Evolutionary conservation across 495 filamentous ascomycete genomes (phyloP).

Genomic region (Daldinia caldariorum): DNA sequence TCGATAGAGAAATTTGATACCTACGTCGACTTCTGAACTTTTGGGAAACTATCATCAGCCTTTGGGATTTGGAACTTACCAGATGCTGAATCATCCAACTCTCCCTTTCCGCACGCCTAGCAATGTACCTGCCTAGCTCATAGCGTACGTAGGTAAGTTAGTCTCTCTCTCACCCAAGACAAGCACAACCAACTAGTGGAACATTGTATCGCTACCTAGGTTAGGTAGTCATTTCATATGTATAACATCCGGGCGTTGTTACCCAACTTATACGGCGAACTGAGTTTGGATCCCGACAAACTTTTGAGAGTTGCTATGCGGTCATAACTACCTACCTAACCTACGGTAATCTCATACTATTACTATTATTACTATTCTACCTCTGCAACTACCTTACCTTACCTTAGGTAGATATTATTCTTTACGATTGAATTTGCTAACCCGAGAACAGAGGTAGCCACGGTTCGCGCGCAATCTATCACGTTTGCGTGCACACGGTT

Average conservation of each 20-base stretch:
- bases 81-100: constrained; percentile 4
- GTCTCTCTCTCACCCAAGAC: constrained; percentile 14
- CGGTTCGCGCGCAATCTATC: background rate
- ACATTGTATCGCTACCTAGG: constrained; percentile 23
- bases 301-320: background rate
- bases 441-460: background rate
- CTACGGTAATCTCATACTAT: too few species aligned
- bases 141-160: background rate
- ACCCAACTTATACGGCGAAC: background rate
- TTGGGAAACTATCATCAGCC: background rate
- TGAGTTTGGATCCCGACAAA: background rate
- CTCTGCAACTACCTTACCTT: too few species aligned
- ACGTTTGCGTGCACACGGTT: background rate
- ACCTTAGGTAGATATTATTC: too few species aligned
- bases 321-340: background rate
- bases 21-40: background rate
- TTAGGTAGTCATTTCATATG: constrained; percentile 13
- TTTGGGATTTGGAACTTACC: too few species aligned
- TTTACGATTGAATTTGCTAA: background rate
- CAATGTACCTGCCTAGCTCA: too few species aligned
- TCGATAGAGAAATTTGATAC: background rate
- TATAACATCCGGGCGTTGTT: constrained; percentile 11
- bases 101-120: constrained; percentile 2
- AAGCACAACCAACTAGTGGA: constrained; percentile 16
- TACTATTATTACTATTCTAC: too few species aligned